These are phyloP conservation scores for Halenospora varia DNA, from an alignment of 495 filamentous ascomycete species.

Conservation along the genomic window DNA sequence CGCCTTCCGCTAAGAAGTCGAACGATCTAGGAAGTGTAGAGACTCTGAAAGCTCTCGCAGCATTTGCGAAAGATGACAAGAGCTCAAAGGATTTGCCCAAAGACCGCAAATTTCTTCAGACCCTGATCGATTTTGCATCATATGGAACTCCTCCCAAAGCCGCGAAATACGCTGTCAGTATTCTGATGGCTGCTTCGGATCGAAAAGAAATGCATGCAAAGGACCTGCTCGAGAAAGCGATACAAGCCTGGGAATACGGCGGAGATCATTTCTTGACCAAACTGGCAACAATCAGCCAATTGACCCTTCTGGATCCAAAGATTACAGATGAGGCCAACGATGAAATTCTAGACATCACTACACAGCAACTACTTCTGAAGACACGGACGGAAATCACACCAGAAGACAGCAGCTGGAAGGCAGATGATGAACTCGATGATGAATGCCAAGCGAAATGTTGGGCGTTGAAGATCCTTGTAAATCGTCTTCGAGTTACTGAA, in stretches of 20 bases:
- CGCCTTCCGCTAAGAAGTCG: constrained; percentile 60
- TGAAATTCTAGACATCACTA: constrained; percentile 71
- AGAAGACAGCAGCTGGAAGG: constrained; percentile 59
- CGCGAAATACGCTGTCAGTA: constrained; percentile 89
- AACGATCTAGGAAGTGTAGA: constrained; percentile 72
- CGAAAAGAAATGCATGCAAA: constrained; percentile 83
- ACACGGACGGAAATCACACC: constrained; percentile 53
- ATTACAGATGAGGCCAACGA: constrained; percentile 67
- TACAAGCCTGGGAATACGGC: constrained; percentile 74
- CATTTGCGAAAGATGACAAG: constrained; percentile 73
- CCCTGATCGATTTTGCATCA: constrained; percentile 73
- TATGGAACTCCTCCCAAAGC: constrained; percentile 77
- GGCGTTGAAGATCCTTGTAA: constrained; percentile 86
- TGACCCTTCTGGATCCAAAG: constrained; percentile 71
- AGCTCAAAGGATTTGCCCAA: constrained; percentile 72
- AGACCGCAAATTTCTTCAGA: constrained; percentile 79
- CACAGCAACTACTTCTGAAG: constrained; percentile 69
- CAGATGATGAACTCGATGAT: constrained; percentile 65
- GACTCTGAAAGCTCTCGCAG: constrained; percentile 87
- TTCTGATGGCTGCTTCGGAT: constrained; percentile 77
- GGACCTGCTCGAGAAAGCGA: constrained; percentile 70
- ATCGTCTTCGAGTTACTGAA: constrained; percentile 67
- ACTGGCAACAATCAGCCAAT: constrained; percentile 76
- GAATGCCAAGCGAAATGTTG: constrained; percentile 82
- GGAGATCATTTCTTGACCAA: constrained; percentile 75